A percentile compares a stretch with the other conserved stretches of the same genome.
These are phyloP conservation scores for Talaromyces sp. DNA, from an alignment of 2,329 filamentous ascomycete genomes.

Conservation along the genomic window DNA sequence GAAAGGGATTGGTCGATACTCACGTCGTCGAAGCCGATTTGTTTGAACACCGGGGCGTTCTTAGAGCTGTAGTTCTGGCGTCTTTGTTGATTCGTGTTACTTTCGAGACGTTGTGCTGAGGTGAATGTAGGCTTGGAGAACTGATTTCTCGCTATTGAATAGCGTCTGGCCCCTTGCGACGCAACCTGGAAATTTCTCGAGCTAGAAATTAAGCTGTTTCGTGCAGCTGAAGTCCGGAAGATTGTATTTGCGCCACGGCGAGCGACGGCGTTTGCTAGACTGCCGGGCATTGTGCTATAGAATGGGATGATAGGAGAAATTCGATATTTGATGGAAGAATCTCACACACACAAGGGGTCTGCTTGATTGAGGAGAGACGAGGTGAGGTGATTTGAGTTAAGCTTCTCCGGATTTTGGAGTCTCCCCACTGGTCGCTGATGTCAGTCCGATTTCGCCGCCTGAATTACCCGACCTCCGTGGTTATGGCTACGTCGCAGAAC, in stretches of 20 bases:
- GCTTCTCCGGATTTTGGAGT: background rate
- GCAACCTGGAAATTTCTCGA: background rate
- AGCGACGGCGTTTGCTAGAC: background rate
- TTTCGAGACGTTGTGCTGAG: background rate
- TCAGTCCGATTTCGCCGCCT: background rate
- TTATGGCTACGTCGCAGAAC: background rate
- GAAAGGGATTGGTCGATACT: conserved; percentile 5
- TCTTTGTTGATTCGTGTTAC: background rate
- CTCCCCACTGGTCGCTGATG: conserved; percentile 1
- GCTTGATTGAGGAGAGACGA: background rate
- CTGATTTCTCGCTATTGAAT: background rate
- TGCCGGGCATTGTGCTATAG: conserved; percentile 6
- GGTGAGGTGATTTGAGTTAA: background rate
- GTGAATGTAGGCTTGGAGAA: background rate
- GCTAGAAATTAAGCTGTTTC: conserved; percentile 3
- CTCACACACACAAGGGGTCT: no score
- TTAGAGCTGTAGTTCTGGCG: conserved; percentile 11
- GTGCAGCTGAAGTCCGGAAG: background rate
- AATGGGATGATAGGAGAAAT: no score
- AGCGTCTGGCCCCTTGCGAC: background rate
- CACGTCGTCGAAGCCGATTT: conserved; percentile 39
- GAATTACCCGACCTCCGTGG: background rate
- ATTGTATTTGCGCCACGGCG: conserved; percentile 9
- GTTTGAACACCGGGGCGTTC: conserved; percentile 19
- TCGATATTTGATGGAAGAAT: no score